Evolutionary conservation across 2,329 filamentous ascomycete species (phyloP).

Genomic region (Penicillium sp.): DNA sequence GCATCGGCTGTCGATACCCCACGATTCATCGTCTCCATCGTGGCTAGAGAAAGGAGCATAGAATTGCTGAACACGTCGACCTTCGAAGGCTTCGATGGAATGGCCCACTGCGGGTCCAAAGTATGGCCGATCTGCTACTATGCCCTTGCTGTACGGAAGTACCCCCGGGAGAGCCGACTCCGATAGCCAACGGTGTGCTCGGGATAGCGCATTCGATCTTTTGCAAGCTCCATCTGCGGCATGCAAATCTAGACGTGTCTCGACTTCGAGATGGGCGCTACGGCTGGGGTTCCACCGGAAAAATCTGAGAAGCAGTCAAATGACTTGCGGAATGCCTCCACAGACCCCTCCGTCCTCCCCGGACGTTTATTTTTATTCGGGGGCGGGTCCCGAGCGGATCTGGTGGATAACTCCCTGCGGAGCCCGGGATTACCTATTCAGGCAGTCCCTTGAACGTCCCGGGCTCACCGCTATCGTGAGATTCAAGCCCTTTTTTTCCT

Average conservation of each 20-base stretch:
- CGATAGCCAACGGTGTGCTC: conserved; percentile 1
- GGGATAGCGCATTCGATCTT: neutral
- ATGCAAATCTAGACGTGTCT: neutral
- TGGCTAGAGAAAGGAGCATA: neutral
- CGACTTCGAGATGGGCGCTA: neutral
- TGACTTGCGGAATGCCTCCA: conserved; percentile 1
- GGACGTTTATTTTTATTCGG: neutral
- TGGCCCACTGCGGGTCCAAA: conserved; percentile 12
- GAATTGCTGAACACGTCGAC: conserved; percentile 8
- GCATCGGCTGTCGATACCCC: neutral
- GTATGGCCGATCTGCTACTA: conserved; percentile 14
- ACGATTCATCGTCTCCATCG: too few species aligned
- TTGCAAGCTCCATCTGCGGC: neutral
- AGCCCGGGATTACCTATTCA: conserved; percentile 17
- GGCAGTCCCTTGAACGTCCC: conserved; percentile 11
- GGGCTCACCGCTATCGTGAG: conserved; percentile 6
- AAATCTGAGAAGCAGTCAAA: conserved; percentile 9
- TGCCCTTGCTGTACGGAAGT: conserved; percentile 5
- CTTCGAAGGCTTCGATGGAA: conserved; percentile 19
- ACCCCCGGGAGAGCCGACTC: neutral
- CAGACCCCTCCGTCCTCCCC: neutral
- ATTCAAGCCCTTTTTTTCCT: neutral
- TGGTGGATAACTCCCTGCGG: conserved; percentile 2
- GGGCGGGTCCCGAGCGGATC: neutral
- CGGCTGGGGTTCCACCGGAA: neutral